phyloP scores from a whole-genome alignment of 352 stramenopile species.

The Aphanomyces astaci region DNA sequence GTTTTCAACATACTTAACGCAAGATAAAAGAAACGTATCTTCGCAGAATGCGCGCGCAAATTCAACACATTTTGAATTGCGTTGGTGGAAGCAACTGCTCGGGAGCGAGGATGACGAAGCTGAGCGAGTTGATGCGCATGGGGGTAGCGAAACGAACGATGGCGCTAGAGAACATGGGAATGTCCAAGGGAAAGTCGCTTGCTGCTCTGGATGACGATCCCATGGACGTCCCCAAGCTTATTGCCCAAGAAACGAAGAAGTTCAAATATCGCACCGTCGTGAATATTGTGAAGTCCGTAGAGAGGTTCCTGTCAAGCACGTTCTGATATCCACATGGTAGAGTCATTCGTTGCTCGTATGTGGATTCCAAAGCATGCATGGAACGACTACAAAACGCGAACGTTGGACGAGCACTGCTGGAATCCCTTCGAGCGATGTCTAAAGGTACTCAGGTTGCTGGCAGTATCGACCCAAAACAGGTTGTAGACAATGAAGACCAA shows the following conservation, averaged over 20 bases:
- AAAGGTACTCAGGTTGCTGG: not conserved
- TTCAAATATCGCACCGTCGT: constrained; percentile 4
- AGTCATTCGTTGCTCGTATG: constrained; percentile 20
- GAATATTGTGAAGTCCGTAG: constrained; percentile 4
- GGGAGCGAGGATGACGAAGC: not conserved
- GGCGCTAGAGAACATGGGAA: constrained; percentile 9
- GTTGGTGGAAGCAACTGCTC: not conserved
- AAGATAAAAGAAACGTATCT: not conserved
- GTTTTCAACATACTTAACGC: not conserved
- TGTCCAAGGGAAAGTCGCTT: constrained; percentile 11
- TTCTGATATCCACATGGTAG: not conserved
- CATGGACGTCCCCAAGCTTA: not conserved
- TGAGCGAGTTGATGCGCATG: constrained; percentile 9
- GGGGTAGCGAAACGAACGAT: constrained; percentile 11
- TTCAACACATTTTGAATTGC: not conserved
- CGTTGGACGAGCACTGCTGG: constrained; percentile 4
- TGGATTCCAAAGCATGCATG: constrained; percentile 22
- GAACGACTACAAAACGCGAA: not conserved
- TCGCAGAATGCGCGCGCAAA: not conserved
- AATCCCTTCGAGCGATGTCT: not conserved
- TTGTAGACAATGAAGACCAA: not conserved
- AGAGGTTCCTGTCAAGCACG: not conserved
- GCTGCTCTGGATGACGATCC: not conserved
- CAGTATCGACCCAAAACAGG: not conserved
- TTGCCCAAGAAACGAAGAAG: constrained; percentile 19